Evolutionary conservation across 1,139 yeast genomes (phyloP), one percentile per base, ranked within the genome.

Genomic region (Yamadazyma membranifaciens): DNA sequence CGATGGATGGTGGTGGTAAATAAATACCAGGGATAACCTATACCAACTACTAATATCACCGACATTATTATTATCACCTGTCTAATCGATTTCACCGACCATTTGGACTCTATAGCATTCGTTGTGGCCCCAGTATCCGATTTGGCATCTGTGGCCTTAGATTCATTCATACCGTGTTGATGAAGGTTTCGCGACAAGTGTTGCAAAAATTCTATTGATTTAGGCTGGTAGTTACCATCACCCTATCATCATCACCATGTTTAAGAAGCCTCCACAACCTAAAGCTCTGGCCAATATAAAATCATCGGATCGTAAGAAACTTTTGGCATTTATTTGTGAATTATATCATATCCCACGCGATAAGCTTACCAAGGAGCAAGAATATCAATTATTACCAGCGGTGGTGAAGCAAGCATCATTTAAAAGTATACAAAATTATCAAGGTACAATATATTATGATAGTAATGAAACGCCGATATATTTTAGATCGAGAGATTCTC

Each of bases 261-360:
- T 83, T 51, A 78, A 75, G 56, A 83, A 82, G 50, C 78, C 75
- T 39, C 81, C 87, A 6, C 67, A 78, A 59, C 68, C 81, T 40
- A 88, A 88, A 62, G 83, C 95, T 3, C 70, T 81, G 38, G 79
- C 95, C 9, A 87, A 87, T 53, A 72, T 91, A 46, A 89, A 89
- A 60, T 78, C 87, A 10, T 85, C 95, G 0, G 97, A 89, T 47
- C 67, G 95, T 37, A 75, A 89, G 53, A 79, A 76, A 50, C 63
- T 87, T 29, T 65, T 82, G 10, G 59, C 65, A 9, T 56, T 63
- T 9, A 70, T 84, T 33, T 69, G 81, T 48, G 54, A 61, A n/a
- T 56, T 56, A 14, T 82, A 73, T 51, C 56, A 54, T 1, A 50
- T 83, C 1, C 75, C 78, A 10, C 74, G 69, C 37, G 65, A 63